A percentile compares a stretch with the other conserved stretches of the same genome.
These are phyloP conservation scores for Phytophthora pinifolia DNA, from an alignment of 352 stramenopile genomes.

Conservation along the genomic window DNA sequence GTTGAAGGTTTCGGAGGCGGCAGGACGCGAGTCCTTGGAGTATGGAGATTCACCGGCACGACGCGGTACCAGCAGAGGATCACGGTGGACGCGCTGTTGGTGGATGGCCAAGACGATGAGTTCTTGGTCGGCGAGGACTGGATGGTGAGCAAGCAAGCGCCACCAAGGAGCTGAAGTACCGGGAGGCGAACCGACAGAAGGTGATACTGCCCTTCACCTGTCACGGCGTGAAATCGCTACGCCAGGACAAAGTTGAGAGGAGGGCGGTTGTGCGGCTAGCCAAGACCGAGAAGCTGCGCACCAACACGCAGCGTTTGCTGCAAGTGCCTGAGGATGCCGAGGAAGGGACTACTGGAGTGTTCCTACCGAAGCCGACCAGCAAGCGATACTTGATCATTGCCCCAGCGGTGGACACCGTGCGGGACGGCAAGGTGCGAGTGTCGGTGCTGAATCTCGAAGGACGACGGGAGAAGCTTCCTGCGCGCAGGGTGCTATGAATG, in stretches of 20 bases:
- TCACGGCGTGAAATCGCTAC: too few relatives aligned
- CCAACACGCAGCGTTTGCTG: too few relatives aligned
- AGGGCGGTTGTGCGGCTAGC: too few relatives aligned
- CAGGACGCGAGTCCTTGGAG: neutral
- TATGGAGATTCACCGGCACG: neutral
- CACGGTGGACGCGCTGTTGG: neutral
- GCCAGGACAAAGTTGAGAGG: too few relatives aligned
- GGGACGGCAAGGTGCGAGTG: neutral
- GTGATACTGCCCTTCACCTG: neutral
- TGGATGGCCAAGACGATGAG: slow-evolving; percentile 2
- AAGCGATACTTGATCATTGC: too few relatives aligned
- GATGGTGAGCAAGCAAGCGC: neutral
- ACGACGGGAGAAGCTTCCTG: slow-evolving; percentile 3
- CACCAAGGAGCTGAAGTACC: neutral
- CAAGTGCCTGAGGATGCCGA: too few relatives aligned
- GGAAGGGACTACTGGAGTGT: too few relatives aligned
- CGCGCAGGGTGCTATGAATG: slow-evolving; percentile 2
- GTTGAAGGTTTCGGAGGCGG: slow-evolving; percentile 17
- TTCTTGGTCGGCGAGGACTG: neutral
- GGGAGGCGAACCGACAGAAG: neutral
- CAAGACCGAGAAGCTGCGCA: too few relatives aligned
- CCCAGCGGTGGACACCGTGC: slow-evolving; percentile 4
- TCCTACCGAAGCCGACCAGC: too few relatives aligned
- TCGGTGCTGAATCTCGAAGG: slow-evolving; percentile 17
- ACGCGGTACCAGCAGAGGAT: slow-evolving; percentile 6